These are phyloP conservation scores for Entrophospora sp. DNA, from an alignment of 192 early-diverging fungal species.

Conservation along the genomic window DNA sequence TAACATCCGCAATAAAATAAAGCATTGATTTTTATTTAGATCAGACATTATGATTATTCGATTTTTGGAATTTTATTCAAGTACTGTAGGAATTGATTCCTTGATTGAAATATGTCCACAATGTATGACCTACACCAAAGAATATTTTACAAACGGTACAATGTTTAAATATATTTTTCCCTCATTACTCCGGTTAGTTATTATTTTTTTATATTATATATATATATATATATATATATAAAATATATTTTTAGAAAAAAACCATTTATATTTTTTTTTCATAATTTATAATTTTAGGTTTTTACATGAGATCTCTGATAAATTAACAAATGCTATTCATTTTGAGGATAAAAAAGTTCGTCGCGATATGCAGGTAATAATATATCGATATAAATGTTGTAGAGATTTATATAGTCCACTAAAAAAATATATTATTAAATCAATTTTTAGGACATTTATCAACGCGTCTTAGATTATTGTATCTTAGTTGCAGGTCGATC, in stretches of 20 bases:
- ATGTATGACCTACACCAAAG: slow-evolving; percentile 49
- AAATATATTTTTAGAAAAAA: not conserved
- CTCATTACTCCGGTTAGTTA: slow-evolving; percentile 39
- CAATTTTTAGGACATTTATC: slow-evolving; percentile 37
- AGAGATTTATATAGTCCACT: not conserved
- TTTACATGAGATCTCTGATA: slow-evolving; percentile 45
- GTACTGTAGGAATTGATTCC: slow-evolving; percentile 34
- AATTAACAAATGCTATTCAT: slow-evolving; percentile 32
- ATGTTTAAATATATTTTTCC: slow-evolving; percentile 53
- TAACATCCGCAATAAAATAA: too few species aligned
- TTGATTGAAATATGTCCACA: slow-evolving; percentile 53
- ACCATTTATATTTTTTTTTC: not conserved
- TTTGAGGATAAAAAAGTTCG: slow-evolving; percentile 58
- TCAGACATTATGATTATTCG: slow-evolving; percentile 54
- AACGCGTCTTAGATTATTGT: slow-evolving; percentile 62
- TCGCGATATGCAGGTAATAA: slow-evolving; percentile 42
- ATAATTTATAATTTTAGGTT: slow-evolving; percentile 29
- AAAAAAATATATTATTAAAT: not conserved
- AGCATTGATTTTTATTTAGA: slow-evolving; percentile 31
- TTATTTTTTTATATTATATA: not conserved
- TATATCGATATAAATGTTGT: not conserved
- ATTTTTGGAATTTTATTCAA: slow-evolving; percentile 57
- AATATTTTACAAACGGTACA: slow-evolving; percentile 48
- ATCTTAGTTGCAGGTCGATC: slow-evolving; percentile 66
- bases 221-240: not conserved